Evolutionary conservation across 208 protist genomes (phyloP).

Genomic region (Naegleria fowleri): DNA sequence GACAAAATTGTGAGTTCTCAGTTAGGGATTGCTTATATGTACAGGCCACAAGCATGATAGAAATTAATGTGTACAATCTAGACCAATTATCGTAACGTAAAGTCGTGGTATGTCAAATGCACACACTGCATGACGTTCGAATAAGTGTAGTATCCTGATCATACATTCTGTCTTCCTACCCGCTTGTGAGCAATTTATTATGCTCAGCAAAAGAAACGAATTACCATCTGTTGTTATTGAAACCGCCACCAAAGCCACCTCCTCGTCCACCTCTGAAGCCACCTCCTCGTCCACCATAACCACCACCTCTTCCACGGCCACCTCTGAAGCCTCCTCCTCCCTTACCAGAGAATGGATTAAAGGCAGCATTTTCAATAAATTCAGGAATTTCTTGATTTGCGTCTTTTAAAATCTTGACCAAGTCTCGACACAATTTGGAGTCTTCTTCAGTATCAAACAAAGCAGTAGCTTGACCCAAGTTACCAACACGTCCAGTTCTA

Average conservation of each 20-base stretch:
- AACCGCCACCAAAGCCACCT: neutral
- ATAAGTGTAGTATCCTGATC: too few relatives aligned
- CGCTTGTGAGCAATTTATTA: neutral
- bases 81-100: too few relatives aligned
- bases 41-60: too few relatives aligned
- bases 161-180: neutral
- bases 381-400: constrained; percentile 16
- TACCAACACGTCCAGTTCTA: constrained; percentile 96
- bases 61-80: too few relatives aligned
- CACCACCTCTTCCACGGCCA: neutral
- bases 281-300: neutral
- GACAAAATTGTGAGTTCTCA: too few relatives aligned
- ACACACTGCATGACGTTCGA: too few relatives aligned
- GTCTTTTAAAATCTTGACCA: constrained; percentile 39
- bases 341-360: too few relatives aligned
- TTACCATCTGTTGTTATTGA: neutral
- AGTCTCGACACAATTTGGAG: constrained; percentile 47
- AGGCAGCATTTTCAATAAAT: neutral
- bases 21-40: too few relatives aligned
- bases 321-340: neutral
- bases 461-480: constrained; percentile 85
- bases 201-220: neutral
- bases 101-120: too few relatives aligned
- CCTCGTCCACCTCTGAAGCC: neutral
- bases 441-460: constrained; percentile 82